Conservation (phyloP, 305 asterid species). For the Fraxinus baroniana region DNA sequence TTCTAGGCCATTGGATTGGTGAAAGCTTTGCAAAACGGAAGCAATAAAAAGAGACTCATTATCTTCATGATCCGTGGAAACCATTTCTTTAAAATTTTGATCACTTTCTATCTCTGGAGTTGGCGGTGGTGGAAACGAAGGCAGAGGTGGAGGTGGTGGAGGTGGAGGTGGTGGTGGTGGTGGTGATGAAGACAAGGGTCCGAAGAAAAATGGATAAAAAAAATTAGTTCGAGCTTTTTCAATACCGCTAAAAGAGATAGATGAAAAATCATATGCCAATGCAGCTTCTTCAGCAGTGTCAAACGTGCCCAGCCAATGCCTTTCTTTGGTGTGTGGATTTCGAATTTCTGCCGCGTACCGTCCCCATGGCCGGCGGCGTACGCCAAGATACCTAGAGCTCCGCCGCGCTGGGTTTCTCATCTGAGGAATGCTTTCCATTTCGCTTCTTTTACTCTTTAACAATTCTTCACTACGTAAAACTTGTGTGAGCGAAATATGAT, state of each 20-base stretch:
- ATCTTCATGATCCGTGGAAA: too few species aligned
- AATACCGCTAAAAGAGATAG: conserved; percentile 33
- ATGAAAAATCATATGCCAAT: too few species aligned
- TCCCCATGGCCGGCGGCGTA: conserved; percentile 46
- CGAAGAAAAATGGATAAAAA: conserved; percentile 18
- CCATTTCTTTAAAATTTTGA: too few species aligned
- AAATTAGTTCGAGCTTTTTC: conserved; percentile 47
- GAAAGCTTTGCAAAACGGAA: too few species aligned
- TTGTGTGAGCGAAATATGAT: neutral
- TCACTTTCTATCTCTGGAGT: too few species aligned
- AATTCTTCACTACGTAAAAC: neutral
- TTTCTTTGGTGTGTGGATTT: conserved; percentile 22
- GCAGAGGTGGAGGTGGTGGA: neutral
- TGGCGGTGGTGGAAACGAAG: too few species aligned
- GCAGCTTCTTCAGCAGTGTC: too few species aligned
- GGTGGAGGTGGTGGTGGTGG: neutral
- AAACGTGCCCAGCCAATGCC: too few species aligned
- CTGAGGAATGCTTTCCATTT: conserved; percentile 26
- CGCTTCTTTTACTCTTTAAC: neutral
- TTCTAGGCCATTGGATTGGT: too few species aligned
- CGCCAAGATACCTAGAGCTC: conserved; percentile 40
- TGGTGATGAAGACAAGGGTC: neutral
- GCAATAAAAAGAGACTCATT: too few species aligned
- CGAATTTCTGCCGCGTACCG: conserved; percentile 45
- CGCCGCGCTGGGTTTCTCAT: conserved; percentile 26